A percentile compares a stretch with the other conserved stretches of the same genome.
phyloP scores from a whole-genome alignment of 176 grass and related monocot species.

The Tillandsia fasciculata region DNA sequence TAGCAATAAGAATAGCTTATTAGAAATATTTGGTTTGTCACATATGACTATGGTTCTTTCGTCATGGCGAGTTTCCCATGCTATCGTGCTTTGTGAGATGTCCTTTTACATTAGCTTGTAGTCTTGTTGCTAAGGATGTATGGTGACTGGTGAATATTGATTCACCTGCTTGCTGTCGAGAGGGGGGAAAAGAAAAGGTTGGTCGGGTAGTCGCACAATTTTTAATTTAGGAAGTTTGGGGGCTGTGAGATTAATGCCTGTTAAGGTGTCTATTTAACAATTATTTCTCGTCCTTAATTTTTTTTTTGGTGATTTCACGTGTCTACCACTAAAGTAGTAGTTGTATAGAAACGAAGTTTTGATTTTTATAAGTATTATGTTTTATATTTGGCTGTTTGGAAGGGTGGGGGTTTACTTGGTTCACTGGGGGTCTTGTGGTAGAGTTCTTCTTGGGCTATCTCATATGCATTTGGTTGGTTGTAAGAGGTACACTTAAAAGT shows the following conservation, averaged over 20 bases:
- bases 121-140: too few species aligned
- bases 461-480: too few species aligned
- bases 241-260: neutral
- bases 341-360: neutral
- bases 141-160: neutral
- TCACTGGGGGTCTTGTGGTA: too few species aligned
- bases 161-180: neutral
- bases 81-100: neutral
- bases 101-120: too few species aligned
- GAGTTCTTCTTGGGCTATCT: too few species aligned
- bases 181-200: too few species aligned
- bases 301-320: neutral
- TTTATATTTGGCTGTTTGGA: too few species aligned
- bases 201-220: neutral
- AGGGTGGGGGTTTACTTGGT: too few species aligned
- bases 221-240: neutral
- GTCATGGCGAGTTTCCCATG: neutral
- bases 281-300: neutral
- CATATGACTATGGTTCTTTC: neutral
- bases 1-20: slow-evolving; percentile 7
- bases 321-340: neutral
- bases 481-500: too few species aligned
- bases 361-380: too few species aligned
- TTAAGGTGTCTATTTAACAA: neutral
- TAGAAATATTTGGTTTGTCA: slow-evolving; percentile 1